Percentiles rank a stretch among this genome's conserved stretches.
Evolutionary conservation across 176 grass and related monocot species (phyloP).

Genomic region (Raddia guianensis): DNA sequence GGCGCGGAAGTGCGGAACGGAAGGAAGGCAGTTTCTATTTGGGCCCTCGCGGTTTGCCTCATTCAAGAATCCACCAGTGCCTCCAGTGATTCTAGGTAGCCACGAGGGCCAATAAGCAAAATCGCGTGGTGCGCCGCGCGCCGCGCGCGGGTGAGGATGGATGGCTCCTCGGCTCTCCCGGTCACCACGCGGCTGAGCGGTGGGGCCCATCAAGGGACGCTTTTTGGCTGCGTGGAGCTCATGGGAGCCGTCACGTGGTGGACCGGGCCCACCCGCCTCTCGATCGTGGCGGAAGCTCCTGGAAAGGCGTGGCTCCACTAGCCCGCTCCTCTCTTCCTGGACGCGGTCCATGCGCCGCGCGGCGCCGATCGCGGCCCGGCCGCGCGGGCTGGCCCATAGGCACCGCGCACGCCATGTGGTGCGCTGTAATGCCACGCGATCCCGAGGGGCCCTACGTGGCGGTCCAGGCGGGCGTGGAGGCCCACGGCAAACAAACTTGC

Average conservation of each 20-base stretch:
- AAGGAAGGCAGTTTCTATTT: not conserved
- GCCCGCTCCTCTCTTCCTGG: not conserved
- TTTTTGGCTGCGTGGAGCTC: conserved; percentile 25
- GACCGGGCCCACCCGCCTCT: not conserved
- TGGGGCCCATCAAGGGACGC: not conserved
- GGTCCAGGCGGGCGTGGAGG: too few relatives aligned
- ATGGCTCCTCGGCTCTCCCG: too few relatives aligned
- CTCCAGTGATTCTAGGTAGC: not conserved
- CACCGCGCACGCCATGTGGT: conserved; percentile 18
- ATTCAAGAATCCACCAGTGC: too few relatives aligned
- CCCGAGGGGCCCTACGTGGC: conserved; percentile 23
- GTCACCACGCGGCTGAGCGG: not conserved
- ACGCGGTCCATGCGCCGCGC: conserved; percentile 18
- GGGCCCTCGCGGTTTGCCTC: too few relatives aligned
- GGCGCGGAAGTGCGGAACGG: too few relatives aligned
- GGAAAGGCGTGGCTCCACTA: not conserved
- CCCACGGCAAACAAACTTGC: not conserved
- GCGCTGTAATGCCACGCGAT: not conserved
- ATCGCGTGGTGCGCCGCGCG: not conserved
- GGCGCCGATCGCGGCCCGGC: not conserved
- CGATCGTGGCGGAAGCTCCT: conserved; percentile 28
- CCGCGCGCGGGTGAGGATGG: too few relatives aligned
- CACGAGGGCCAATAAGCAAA: not conserved
- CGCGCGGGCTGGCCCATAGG: not conserved
- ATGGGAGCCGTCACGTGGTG: conserved; percentile 38